Conservation (phyloP, 768 basidiomycete species). For the Lactarius hatsudake region DNA sequence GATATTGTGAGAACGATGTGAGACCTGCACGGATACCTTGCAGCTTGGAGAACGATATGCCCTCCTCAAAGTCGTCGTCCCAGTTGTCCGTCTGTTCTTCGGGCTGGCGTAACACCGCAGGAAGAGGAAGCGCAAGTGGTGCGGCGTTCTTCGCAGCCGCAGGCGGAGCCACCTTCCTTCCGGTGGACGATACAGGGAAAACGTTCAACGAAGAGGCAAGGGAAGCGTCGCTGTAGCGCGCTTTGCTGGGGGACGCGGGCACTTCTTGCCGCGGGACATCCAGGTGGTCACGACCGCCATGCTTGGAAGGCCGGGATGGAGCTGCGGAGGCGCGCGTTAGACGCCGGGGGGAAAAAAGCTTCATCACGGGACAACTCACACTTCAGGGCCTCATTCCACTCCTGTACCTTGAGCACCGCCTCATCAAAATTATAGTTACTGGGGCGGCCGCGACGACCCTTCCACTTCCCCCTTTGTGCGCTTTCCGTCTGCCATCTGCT, state of each 20-base stretch:
- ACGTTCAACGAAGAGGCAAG: constrained; percentile 23
- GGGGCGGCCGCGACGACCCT: constrained; percentile 45
- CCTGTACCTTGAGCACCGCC: constrained; percentile 91
- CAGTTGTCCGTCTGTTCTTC: constrained; percentile 94
- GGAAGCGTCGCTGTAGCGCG: constrained; percentile 8
- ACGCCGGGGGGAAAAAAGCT: constrained; percentile 14
- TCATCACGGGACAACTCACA: constrained; percentile 46
- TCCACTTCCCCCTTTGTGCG: constrained; percentile 37
- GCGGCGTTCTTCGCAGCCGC: constrained; percentile 27
- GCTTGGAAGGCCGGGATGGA: constrained; percentile 71
- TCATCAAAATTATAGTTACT: constrained; percentile 92
- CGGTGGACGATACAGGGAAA: constrained; percentile 16
- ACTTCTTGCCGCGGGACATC: constrained; percentile 47
- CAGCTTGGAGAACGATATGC: constrained; percentile 82
- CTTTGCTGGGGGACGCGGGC: constrained; percentile 32
- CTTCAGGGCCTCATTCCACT: constrained; percentile 97
- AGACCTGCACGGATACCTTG: constrained; percentile 44
- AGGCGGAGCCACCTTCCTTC: constrained; percentile 24
- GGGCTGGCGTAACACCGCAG: constrained; percentile 64
- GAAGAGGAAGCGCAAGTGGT: constrained; percentile 47
- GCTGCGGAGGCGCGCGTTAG: constrained; percentile 41
- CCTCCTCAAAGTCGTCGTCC: constrained; percentile 98
- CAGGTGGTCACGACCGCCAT: constrained; percentile 40
- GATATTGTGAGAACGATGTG: constrained; percentile 32
- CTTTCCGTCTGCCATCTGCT: constrained; percentile 54